phyloP scores from a whole-genome alignment of 2,329 filamentous ascomycete species.

The Colletotrichum sp. region DNA sequence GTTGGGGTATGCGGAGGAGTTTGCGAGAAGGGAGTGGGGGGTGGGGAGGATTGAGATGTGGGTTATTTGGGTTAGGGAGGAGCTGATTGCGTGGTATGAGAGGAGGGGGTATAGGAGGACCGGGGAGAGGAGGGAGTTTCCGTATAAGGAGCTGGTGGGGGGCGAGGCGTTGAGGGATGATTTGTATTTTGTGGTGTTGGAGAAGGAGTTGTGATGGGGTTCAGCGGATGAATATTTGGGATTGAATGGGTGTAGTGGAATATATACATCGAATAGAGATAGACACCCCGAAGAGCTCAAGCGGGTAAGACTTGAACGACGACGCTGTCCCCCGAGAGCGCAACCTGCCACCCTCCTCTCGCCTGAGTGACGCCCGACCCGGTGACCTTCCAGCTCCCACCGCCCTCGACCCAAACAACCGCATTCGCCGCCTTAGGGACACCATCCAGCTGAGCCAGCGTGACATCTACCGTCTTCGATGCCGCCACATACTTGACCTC shows the following conservation, averaged over 20 bases:
- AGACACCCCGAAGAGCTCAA: not conserved
- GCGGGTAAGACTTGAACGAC: constrained; percentile 32
- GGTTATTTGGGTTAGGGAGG: constrained; percentile 46
- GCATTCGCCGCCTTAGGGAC: constrained; percentile 31
- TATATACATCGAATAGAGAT: not conserved
- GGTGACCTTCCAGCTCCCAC: constrained; percentile 9
- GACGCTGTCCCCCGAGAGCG: not conserved
- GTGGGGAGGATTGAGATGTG: constrained; percentile 44
- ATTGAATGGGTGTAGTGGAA: not conserved
- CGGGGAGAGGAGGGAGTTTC: constrained; percentile 46
- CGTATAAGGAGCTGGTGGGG: constrained; percentile 40
- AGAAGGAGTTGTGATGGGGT: constrained; percentile 45
- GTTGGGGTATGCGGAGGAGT: constrained; percentile 44
- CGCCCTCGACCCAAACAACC: constrained; percentile 38
- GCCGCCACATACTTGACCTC: constrained; percentile 36
- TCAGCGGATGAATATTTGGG: too few relatives aligned
- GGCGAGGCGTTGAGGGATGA: constrained; percentile 45
- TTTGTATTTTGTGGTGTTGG: constrained; percentile 45
- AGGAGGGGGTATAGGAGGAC: constrained; percentile 46
- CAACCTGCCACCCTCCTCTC: constrained; percentile 25
- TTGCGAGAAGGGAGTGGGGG: constrained; percentile 37
- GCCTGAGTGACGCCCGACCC: not conserved
- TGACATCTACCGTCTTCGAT: constrained; percentile 29
- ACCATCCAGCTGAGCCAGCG: constrained; percentile 32
- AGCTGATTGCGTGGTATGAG: constrained; percentile 52